Evolutionary conservation across 2,329 filamentous ascomycete species (phyloP), one percentile per base, ranked within the genome.

Genomic region (Fusarium cicatricum): DNA sequence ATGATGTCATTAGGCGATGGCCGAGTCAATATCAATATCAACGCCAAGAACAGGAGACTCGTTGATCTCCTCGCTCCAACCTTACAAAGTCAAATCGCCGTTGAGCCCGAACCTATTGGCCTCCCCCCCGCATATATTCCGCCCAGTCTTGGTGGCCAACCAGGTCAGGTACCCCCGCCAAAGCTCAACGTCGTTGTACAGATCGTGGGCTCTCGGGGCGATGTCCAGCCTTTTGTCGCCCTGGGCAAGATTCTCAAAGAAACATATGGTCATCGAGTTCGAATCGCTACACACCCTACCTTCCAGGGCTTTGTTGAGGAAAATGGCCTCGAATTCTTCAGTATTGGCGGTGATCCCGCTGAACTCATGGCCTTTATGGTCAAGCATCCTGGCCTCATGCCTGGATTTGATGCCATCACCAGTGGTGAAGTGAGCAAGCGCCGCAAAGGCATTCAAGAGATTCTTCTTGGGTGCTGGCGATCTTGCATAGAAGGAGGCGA

Each of bases 331-430:
- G 90, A 92, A 66, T 93, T 92, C 72, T 92, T 90, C 72, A 84
- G 77, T 58, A 90, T 92, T 45, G 89, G 89, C n/a, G 90, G 89
- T 3, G 88, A 92, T 70, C 90, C 90, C 2, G 83, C 86, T 2
- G 84, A 90, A 67, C 78, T 92, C 37, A 92, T 92, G 90, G 90
- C 91, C 3, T 96, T 94, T 68, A 96, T 96, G 91, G 91, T 95
- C 39, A 93, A 93, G 74, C 90, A 95, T 64, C 91, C 92, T 0
- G 90, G 91, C 0, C 78, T 96, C 28, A 91, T 96, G 88, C 92
- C 92, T 2, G 89, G 89, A 1, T 85, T 94, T 54, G 88, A 93
- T 42, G 87, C 90, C 1, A 75, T 96, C 42, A 87, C 86, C 55
- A 90, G 83, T 60, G 91, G 91, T 8, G 91, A 95, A 70, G 85